Conservation (phyloP, 2,329 filamentous ascomycete genomes). For the Grosmannia clavigera region DNA sequence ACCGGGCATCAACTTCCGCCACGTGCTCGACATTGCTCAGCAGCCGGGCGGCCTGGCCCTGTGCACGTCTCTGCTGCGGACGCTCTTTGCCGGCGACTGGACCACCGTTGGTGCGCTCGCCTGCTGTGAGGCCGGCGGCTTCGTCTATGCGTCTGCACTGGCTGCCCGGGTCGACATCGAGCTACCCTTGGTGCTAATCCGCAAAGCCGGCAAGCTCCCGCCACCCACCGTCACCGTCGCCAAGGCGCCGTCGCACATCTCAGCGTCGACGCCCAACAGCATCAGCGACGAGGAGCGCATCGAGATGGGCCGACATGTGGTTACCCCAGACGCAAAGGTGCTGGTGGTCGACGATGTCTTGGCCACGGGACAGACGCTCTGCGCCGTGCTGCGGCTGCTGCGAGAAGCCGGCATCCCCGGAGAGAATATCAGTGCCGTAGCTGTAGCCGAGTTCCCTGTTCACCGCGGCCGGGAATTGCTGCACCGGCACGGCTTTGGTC, state of each 20-base stretch:
- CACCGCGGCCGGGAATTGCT: constrained; percentile 39
- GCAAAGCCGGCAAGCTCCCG: constrained; percentile 45
- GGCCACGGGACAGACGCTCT: constrained; percentile 41
- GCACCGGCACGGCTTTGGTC: constrained; percentile 34
- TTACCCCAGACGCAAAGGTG: constrained; percentile 28
- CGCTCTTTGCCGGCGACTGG: constrained; percentile 29
- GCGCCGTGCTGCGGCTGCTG: constrained; percentile 37
- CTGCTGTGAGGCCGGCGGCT: constrained; percentile 45
- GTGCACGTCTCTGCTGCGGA: constrained; percentile 36
- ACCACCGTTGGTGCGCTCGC: constrained; percentile 29
- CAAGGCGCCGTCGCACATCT: constrained; percentile 25
- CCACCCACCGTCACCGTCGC: constrained; percentile 36
- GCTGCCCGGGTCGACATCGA: constrained; percentile 21
- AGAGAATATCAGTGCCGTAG: constrained; percentile 8
- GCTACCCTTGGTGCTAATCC: constrained; percentile 36
- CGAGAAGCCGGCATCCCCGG: constrained; percentile 26
- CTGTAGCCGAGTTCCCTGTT: constrained; percentile 44
- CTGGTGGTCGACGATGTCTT: constrained; percentile 51
- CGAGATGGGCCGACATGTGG: constrained; percentile 33
- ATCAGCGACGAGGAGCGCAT: constrained; percentile 23
- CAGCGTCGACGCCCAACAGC: constrained; percentile 23
- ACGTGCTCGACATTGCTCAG: constrained; percentile 44
- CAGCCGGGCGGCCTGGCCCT: constrained; percentile 35
- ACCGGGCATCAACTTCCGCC: constrained; percentile 39
- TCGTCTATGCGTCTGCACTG: constrained; percentile 40